Conservation (phyloP, 768 basidiomycete species). For the Hygrocybe punicea region DNA sequence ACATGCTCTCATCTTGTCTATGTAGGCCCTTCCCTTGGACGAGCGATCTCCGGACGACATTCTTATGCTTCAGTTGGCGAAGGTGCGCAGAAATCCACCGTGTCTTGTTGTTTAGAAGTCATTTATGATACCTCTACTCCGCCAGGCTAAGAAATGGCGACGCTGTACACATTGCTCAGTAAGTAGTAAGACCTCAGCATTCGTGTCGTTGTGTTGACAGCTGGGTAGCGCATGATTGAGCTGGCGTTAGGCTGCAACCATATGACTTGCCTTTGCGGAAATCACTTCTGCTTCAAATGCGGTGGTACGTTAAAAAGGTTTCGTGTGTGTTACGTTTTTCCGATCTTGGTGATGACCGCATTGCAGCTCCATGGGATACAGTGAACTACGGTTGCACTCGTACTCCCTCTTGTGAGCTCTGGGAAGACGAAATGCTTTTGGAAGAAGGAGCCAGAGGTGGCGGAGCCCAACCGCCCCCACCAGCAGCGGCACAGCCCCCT, state of each 20-base stretch:
- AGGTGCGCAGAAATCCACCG: conserved; percentile 16
- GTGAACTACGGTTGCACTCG: conserved; percentile 28
- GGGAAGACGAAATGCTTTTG: conserved; percentile 39
- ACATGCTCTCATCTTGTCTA: background rate
- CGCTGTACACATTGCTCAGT: conserved; percentile 36
- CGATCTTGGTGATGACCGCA: no score
- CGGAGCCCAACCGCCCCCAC: conserved; percentile 12
- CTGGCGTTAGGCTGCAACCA: conserved; percentile 38
- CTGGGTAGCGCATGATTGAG: conserved; percentile 24
- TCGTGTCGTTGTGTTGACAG: no score
- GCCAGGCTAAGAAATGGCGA: conserved; percentile 38
- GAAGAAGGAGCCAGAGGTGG: conserved; percentile 27
- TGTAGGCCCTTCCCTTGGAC: conserved; percentile 34
- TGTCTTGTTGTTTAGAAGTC: no score
- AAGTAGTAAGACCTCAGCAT: background rate
- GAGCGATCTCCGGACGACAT: conserved; percentile 41
- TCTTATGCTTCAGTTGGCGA: conserved; percentile 31
- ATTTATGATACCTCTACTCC: background rate
- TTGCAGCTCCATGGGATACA: conserved; percentile 6
- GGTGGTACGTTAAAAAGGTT: conserved; percentile 27
- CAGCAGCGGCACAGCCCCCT: background rate
- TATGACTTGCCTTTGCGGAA: conserved; percentile 40
- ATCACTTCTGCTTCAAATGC: conserved; percentile 43
- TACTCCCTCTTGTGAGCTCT: conserved; percentile 34
- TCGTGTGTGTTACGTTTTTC: background rate